Evolutionary conservation across 1,139 yeast species (phyloP).

Genomic region (Hansenula anomala): DNA sequence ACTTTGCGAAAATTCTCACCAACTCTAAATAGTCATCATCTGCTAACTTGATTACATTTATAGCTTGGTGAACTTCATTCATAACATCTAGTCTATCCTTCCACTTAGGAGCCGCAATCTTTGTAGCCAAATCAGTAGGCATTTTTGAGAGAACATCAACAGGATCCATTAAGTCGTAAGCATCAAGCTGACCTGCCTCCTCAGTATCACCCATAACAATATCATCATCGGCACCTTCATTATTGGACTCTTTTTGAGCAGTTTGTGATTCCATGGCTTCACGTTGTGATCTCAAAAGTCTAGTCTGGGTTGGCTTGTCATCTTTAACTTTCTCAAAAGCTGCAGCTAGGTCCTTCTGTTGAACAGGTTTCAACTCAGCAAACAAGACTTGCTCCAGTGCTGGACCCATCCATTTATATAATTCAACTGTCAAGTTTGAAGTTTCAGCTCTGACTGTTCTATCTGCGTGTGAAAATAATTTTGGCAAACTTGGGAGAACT

Average conservation of each 20-base stretch:
- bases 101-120: slow-evolving; percentile 71
- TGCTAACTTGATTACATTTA: slow-evolving; percentile 44
- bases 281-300: slow-evolving; percentile 52
- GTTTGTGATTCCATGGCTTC: slow-evolving; percentile 26
- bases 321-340: slow-evolving; percentile 54
- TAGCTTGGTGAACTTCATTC: slow-evolving; percentile 55
- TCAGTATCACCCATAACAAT: slow-evolving; percentile 39
- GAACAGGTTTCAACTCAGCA: slow-evolving; percentile 81
- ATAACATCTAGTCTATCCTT: slow-evolving; percentile 86
- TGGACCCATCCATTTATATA: slow-evolving; percentile 75
- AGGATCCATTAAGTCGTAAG: slow-evolving; percentile 50
- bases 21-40: slow-evolving; percentile 69
- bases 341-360: slow-evolving; percentile 76
- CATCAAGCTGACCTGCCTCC: slow-evolving; percentile 36
- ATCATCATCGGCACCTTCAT: slow-evolving; percentile 28
- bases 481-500: slow-evolving; percentile 56
- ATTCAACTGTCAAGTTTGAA: slow-evolving; percentile 59
- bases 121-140: slow-evolving; percentile 55
- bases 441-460: slow-evolving; percentile 82
- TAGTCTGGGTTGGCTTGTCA: slow-evolving; percentile 46
- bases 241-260: slow-evolving; percentile 20
- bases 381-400: slow-evolving; percentile 56
- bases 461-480: slow-evolving; percentile 83
- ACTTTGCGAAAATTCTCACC: slow-evolving; percentile 56
- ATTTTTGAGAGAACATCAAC: slow-evolving; percentile 60